phyloP scores from a whole-genome alignment of 768 basidiomycete species.

The Paxillus ammoniavirescens region DNA sequence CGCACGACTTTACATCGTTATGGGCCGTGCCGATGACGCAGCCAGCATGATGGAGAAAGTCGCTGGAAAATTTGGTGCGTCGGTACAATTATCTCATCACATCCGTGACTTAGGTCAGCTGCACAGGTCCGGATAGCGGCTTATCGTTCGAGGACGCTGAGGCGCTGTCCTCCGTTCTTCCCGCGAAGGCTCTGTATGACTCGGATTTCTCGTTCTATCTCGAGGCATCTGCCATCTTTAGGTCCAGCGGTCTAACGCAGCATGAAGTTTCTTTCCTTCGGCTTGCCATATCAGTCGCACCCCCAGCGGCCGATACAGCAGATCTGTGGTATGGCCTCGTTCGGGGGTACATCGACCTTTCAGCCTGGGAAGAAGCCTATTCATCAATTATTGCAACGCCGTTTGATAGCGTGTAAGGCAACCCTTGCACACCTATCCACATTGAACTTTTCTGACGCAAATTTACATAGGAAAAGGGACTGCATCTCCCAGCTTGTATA shows the following conservation, averaged over 20 bases:
- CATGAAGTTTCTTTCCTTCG: slow-evolving; percentile 76
- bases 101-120: slow-evolving; percentile 2
- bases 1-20: slow-evolving; percentile 61
- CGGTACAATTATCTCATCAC: slow-evolving; percentile 5
- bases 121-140: slow-evolving; percentile 46
- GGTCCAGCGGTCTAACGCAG: slow-evolving; percentile 47
- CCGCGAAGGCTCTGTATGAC: slow-evolving; percentile 51
- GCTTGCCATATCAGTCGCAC: slow-evolving; percentile 73
- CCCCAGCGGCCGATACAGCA: slow-evolving; percentile 50
- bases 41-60: slow-evolving; percentile 69
- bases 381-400: slow-evolving; percentile 71
- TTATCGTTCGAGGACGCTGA: slow-evolving; percentile 61
- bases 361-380: slow-evolving; percentile 87
- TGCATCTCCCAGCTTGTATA: slow-evolving; percentile 81
- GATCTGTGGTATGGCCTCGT: slow-evolving; percentile 81
- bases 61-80: slow-evolving; percentile 72
- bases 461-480: slow-evolving; percentile 66
- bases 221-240: slow-evolving; percentile 76
- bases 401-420: slow-evolving; percentile 73
- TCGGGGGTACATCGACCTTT: slow-evolving; percentile 70
- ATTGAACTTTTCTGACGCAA: slow-evolving; percentile 6
- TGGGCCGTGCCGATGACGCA: slow-evolving; percentile 73
- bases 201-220: slow-evolving; percentile 74
- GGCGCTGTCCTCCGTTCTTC: slow-evolving; percentile 61
- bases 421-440: slow-evolving; percentile 5